Base-by-base conservation (phyloP, 2,329 filamentous ascomycete genomes). In the Sarocladiaceae sp. region DNA sequence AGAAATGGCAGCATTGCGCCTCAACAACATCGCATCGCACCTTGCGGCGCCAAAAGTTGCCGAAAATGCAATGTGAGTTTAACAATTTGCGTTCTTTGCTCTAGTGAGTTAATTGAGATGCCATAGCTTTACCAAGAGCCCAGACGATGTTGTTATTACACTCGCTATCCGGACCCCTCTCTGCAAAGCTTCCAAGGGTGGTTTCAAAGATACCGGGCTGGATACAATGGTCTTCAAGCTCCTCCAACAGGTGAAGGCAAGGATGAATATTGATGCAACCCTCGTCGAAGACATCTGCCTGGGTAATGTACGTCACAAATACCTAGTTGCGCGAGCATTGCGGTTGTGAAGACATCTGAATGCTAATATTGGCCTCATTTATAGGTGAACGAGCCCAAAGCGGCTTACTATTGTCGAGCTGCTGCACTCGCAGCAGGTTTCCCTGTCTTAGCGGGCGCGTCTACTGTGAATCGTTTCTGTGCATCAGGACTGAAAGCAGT, bases 131-230 rank as follows among this genome's bases (percentile, higher is more conserved):
- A n/a, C n/a, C n/a, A n/a, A n/a, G n/a, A n/a, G n/a, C n/a, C n/a
- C n/a, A n/a, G n/a, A n/a, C n/a, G n/a, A n/a, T n/a, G n/a, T n/a
- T n/a, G 37, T 40, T 67, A 96, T 97, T 66, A 99, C 94, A 7
- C 83, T 95, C 54, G 93, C 93, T 25, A 77, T 93, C 63, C 88
- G 94, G 53, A 97, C 93, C 26, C 91, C 94, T 1, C 79, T 99
- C 56, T 80, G 87, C 66, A 97, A 97, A 76, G 91, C 82, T 49
- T 79, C 79, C 68, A 97, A 96, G 79, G 93, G 94, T 59, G 90
- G 91, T 36, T 88, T 99, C 78, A 97, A 97, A 77, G 93, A 99
- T 69, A 95, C 91, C 5, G 81, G 80, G 35, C 82, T 97, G 57
- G 94, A 99, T 70, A 93, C 86, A 71, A 77, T 99, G 53, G 69